Evolutionary conservation across 768 basidiomycete species (phyloP).

Genomic region (Pulveroboletus ravenelii): DNA sequence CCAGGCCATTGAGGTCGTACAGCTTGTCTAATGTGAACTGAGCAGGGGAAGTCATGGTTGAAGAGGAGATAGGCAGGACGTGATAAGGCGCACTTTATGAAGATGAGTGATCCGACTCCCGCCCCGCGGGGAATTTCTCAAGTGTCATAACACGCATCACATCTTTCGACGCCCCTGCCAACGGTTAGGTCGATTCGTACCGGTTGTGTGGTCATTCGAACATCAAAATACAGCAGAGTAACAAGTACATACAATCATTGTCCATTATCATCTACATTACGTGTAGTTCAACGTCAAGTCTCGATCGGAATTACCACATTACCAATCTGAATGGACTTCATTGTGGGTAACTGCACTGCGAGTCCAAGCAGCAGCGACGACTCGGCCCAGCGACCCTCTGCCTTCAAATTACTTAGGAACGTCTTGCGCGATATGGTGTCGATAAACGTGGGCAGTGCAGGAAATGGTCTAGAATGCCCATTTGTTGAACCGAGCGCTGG

Average conservation of each 20-base stretch:
- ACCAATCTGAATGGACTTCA: constrained; percentile 14
- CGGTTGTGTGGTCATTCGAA: neutral
- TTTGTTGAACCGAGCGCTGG: neutral
- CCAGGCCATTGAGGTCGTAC: constrained; percentile 52
- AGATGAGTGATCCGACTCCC: no score
- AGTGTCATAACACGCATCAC: neutral
- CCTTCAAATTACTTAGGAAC: constrained; percentile 9
- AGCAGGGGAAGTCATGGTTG: constrained; percentile 21
- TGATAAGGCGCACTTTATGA: no score
- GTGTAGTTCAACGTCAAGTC: neutral
- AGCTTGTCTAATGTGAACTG: constrained; percentile 27
- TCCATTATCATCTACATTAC: neutral
- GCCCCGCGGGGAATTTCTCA: no score
- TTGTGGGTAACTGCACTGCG: constrained; percentile 7
- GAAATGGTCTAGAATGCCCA: constrained; percentile 31
- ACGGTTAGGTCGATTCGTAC: neutral
- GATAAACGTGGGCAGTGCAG: constrained; percentile 31
- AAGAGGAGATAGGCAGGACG: no score
- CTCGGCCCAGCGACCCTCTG: constrained; percentile 29
- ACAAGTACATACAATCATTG: constrained; percentile 3
- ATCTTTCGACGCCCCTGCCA: neutral
- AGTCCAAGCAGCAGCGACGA: constrained; percentile 10
- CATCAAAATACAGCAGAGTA: neutral
- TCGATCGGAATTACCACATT: neutral
- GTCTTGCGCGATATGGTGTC: constrained; percentile 5